Base-by-base conservation (phyloP, 192 early-diverging fungal species). In the Paraglomus occultum region DNA sequence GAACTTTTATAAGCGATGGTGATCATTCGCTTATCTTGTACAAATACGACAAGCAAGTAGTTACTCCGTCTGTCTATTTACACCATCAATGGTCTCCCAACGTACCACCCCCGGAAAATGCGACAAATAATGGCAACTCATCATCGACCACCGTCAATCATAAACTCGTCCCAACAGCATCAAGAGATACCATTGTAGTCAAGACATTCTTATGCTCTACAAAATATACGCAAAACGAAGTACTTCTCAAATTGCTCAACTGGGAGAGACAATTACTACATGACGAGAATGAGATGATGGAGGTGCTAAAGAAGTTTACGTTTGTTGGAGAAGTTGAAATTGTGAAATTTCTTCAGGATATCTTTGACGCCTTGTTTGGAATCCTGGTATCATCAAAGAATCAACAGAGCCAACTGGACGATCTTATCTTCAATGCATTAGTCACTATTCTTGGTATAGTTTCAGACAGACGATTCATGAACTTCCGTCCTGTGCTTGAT, bases 261-360 rank as follows among this genome's bases (percentile, higher is more conserved):
- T 92, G 90, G 90, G 72, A 77, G 18, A 69, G 83, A 39, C 71
- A 73, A 8, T 52, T 70, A 9, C 42, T 67, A 49, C 55, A 59
- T 15, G 64, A 73, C 53, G 43, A 51, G n/a, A 64, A 65, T 8
- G 76, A 72, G 51, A 73, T 84, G 64, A 75, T 72, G 39, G 71
- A 63, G 2, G 67, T 84, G 8, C 66, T 85, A 43, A 77, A 82
- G 45, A 80, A 84, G 54, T 77, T 82, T 47, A 79, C 76, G 7
- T 78, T 85, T 75, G 80, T 90, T 18, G 81, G 82, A 42, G 86
- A 89, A 63, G 65, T 86, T 2, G 89, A 92, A 73, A 79, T 91
- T 43, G 85, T 88, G 7, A 90, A 90, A 69, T 90, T 91, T 70
- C 71, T 88, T 23, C 78, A 71, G 1, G 76, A 79, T 45, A 85